Percentiles rank a stretch among this genome's conserved stretches.
These are phyloP conservation scores for Epichloe glyceriae DNA, from an alignment of 2,329 filamentous ascomycete genomes.

Conservation along the genomic window DNA sequence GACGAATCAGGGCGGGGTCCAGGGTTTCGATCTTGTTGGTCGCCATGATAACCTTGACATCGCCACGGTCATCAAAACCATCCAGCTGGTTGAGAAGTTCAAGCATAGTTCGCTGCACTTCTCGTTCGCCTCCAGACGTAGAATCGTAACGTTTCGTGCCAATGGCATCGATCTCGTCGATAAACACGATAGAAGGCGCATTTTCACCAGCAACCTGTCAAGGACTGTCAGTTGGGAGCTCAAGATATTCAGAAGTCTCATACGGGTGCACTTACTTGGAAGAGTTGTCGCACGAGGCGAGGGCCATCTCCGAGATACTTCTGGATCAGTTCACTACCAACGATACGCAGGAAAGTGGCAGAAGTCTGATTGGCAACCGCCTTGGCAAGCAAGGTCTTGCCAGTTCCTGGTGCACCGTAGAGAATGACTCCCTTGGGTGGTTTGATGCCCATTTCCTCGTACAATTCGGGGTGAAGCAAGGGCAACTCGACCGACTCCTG, in stretches of 20 bases:
- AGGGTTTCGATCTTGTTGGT: conserved; percentile 99
- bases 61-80: conserved; percentile 94
- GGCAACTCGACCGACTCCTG: conserved; percentile 93
- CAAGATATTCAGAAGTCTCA: not conserved
- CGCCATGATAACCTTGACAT: conserved; percentile 99
- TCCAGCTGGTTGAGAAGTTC: conserved; percentile 97
- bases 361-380: conserved; percentile 98
- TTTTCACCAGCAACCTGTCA: conserved; percentile 79
- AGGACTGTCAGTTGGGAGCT: conserved; percentile 1
- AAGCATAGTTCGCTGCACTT: conserved; percentile 97
- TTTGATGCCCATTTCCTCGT: conserved; percentile 99
- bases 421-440: conserved; percentile 98
- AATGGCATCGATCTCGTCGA: conserved; percentile 97
- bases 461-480: conserved; percentile 86
- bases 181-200: conserved; percentile 94
- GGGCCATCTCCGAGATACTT: conserved; percentile 97
- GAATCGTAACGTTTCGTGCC: conserved; percentile 98
- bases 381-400: conserved; percentile 91
- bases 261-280: conserved; percentile 44
- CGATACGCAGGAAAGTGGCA: conserved; percentile 92
- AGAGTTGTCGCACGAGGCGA: conserved; percentile 86
- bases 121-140: conserved; percentile 89
- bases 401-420: conserved; percentile 92
- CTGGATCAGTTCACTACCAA: conserved; percentile 93
- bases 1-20: conserved; percentile 89